Base-by-base conservation (phyloP, 2,329 filamentous ascomycete species). In the Colletotrichum liriopes region DNA sequence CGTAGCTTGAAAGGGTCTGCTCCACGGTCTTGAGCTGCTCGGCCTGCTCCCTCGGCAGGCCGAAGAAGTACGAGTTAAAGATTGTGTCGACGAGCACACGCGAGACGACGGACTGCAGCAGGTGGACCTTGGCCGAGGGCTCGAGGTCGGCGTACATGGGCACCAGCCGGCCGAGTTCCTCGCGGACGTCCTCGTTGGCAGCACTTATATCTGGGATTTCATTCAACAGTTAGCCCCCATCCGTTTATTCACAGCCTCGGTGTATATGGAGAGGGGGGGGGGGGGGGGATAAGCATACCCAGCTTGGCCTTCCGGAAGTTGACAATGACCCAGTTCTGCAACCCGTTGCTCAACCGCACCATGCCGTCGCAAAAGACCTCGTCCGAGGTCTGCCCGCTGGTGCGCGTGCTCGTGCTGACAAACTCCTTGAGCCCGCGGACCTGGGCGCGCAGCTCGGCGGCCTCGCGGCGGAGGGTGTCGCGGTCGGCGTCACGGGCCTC, bases 261-360 rank as follows among this genome's bases (percentile, higher is more conserved):
- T 9, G n/a, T 45, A 11, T 16, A 9, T 26, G 26, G n/a, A 9
- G 35, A 12, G 20, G 16, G 35, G 23, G 23, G 26, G n/a, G 1
- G 35, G 14, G 20, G 16, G 35, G 23, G 23, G 5, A 41, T 54
- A 11, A 20, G 80, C 84, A 76, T 78, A 88, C 87, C 83, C 58
- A 92, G 81, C 81, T 87, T 92, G 16, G 88, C 86, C 73, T 88
- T 89, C 63, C 92, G 86, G 75, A 93, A 94, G 78, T 93, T 89
- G 35, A 89, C 87, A 76, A 94, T 90, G 4, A 92, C 89, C 92
- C 92, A 94, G 76, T 94, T 93, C 81, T 94, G 92, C 75, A 93
- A 81, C 32, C 91, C 89, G 76, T 93, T 92, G 26, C 89, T 89
- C 58, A 94, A 79, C 69, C 87, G 85, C 61, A 86, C 84, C 84